Evolutionary conservation across 768 basidiomycete genomes (phyloP).

Genomic region (Naganishia randhawae): DNA sequence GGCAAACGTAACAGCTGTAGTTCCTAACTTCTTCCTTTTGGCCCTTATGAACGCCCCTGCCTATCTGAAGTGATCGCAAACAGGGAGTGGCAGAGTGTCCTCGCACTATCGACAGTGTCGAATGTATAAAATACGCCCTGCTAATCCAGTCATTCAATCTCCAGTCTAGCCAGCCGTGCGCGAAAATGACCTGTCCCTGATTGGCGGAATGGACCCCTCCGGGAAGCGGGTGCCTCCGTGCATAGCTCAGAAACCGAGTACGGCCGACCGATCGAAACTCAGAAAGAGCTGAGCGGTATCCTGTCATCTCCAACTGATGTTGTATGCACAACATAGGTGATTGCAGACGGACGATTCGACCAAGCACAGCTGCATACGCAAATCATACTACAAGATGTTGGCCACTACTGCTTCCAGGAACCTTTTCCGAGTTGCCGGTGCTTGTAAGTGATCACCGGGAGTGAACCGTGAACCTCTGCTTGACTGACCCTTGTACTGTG

Average conservation of each 20-base stretch:
- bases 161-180: too few relatives aligned
- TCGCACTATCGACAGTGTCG: too few relatives aligned
- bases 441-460: background rate
- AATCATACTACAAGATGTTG: background rate
- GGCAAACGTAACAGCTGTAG: too few relatives aligned
- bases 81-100: too few relatives aligned
- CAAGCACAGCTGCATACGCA: too few relatives aligned
- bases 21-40: too few relatives aligned
- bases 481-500: background rate
- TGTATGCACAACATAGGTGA: background rate
- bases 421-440: constrained; percentile 19
- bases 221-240: background rate
- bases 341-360: background rate
- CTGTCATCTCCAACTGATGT: background rate
- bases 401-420: constrained; percentile 8
- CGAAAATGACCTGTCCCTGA: background rate
- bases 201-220: constrained; percentile 22
- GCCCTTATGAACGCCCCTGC: too few relatives aligned
- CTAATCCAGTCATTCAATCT: too few relatives aligned
- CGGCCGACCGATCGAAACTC: constrained; percentile 22
- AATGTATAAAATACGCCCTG: too few relatives aligned
- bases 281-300: background rate
- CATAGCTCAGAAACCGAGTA: constrained; percentile 10
- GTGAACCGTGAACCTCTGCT: background rate
- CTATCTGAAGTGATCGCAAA: too few relatives aligned